phyloP scores from a whole-genome alignment of 2,329 filamentous ascomycete genomes.

The Daldinia sp. region DNA sequence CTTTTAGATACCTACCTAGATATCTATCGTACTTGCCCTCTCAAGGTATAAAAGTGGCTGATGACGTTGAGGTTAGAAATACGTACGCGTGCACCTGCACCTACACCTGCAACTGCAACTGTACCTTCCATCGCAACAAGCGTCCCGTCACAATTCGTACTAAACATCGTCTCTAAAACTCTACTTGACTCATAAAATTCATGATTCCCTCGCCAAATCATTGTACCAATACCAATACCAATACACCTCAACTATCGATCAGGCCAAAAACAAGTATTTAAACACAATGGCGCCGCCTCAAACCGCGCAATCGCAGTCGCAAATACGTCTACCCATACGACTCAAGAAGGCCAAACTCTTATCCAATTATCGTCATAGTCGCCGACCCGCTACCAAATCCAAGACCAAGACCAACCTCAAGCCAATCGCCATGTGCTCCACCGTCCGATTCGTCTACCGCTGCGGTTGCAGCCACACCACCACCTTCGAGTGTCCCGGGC shows the following conservation, averaged over 20 bases:
- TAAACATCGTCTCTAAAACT: no score
- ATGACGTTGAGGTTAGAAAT: not conserved
- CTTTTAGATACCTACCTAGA: no score
- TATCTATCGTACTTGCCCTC: no score
- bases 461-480: constrained; percentile 41
- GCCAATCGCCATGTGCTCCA: constrained; percentile 37
- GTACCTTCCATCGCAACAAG: not conserved
- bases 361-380: not conserved
- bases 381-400: not conserved
- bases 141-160: no score
- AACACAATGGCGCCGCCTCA: not conserved
- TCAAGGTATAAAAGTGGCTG: not conserved
- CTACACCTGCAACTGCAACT: not conserved
- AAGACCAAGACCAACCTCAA: not conserved
- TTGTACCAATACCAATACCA: no score
- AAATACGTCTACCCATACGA: not conserved
- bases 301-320: not conserved
- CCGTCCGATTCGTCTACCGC: constrained; percentile 39
- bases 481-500: constrained; percentile 37
- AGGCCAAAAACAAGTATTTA: no score
- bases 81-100: no score
- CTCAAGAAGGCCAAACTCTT: not conserved
- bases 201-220: no score
- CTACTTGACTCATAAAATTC: not conserved
- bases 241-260: no score